Conservation (phyloP, 306 rosid species). For the Quercus berberidifolia region DNA sequence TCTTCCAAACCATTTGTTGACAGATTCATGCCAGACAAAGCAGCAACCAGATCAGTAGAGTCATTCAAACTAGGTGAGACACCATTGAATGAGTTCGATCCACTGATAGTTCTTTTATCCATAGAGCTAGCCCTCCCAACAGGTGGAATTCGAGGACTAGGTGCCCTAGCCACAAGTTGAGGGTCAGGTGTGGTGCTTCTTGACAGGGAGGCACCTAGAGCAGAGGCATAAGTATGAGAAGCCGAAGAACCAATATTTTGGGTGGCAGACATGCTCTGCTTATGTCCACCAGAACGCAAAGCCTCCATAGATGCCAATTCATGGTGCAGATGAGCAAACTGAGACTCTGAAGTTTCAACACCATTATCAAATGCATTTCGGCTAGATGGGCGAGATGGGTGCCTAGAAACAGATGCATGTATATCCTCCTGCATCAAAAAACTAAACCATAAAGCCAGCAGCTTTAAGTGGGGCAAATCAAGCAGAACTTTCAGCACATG, state of each 20-base stretch:
- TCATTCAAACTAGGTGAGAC: conserved; percentile 63
- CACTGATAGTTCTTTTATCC: conserved; percentile 58
- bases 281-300: conserved; percentile 49
- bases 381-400: conserved; percentile 87
- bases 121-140: conserved; percentile 63
- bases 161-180: conserved; percentile 77
- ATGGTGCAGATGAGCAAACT: conserved; percentile 43
- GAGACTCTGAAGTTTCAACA: conserved; percentile 52
- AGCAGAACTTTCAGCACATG: background rate
- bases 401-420: conserved; percentile 48
- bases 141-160: conserved; percentile 88
- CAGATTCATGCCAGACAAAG: conserved; percentile 77
- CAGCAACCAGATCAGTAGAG: conserved; percentile 66
- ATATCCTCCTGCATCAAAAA: conserved; percentile 67
- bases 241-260: conserved; percentile 54
- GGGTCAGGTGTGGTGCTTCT: conserved; percentile 96
- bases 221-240: conserved; percentile 87
- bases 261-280: conserved; percentile 55
- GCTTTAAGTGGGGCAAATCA: background rate
- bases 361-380: conserved; percentile 82
- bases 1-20: conserved; percentile 51
- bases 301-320: conserved; percentile 51
- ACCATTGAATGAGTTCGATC: conserved; percentile 24
- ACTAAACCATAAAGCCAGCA: conserved; percentile 6
- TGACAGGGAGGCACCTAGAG: conserved; percentile 76